Evolutionary conservation across 768 basidiomycete species (phyloP).

Genomic region (Cystobasidium ongulense): DNA sequence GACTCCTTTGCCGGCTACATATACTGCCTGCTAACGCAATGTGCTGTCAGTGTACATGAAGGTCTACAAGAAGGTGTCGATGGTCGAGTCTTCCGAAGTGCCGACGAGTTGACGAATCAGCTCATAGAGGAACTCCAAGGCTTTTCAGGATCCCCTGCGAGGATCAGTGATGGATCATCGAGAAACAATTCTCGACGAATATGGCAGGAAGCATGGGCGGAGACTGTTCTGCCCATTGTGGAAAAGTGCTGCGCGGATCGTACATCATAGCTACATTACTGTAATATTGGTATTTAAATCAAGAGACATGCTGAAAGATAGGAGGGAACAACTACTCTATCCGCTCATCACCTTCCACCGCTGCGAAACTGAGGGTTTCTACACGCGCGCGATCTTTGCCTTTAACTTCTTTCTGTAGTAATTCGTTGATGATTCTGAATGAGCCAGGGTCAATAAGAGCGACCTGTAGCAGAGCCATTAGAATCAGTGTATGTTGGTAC

Average conservation of each 20-base stretch:
- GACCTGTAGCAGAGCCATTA: conserved; percentile 51
- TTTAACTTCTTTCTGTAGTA: conserved; percentile 84
- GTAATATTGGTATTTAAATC: not conserved
- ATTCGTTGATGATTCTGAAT: conserved; percentile 78
- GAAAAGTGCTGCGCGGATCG: not conserved
- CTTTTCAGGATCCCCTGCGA: not conserved
- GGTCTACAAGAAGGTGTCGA: conserved; percentile 77
- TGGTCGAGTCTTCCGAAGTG: conserved; percentile 66
- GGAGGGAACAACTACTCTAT: conserved; percentile 26
- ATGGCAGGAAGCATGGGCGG: conserved; percentile 82
- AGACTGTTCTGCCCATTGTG: conserved; percentile 57
- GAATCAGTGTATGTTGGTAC: not conserved
- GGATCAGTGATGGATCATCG: conserved; percentile 46
- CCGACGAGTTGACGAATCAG: conserved; percentile 61
- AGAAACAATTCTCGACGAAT: conserved; percentile 52
- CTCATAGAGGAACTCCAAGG: conserved; percentile 52
- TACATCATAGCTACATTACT: conserved; percentile 1
- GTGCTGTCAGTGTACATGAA: conserved; percentile 72
- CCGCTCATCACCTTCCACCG: conserved; percentile 37
- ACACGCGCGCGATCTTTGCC: conserved; percentile 61
- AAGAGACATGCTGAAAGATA: not conserved
- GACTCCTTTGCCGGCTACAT: not conserved
- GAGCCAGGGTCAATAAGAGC: conserved; percentile 87
- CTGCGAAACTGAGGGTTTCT: conserved; percentile 55
- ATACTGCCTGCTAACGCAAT: no score